A percentile compares a stretch with the other conserved stretches of the same genome.
phyloP scores from a whole-genome alignment of 352 stramenopile species.

The Phytophthora ramorum region DNA sequence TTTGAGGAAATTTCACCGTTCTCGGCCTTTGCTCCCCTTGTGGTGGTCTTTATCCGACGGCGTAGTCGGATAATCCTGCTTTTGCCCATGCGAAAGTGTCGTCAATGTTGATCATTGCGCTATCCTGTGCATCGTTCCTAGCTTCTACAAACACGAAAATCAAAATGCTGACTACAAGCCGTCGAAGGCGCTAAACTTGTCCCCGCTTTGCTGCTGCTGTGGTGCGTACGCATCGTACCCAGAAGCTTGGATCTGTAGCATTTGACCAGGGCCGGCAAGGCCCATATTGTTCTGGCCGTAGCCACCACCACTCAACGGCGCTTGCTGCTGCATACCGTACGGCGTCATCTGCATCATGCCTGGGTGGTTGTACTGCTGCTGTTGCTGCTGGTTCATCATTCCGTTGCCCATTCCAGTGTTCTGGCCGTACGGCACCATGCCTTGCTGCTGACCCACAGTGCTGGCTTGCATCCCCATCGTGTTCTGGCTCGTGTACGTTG shows the following conservation, averaged over 20 bases:
- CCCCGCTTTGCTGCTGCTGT: constrained; percentile 50
- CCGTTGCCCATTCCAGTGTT: constrained; percentile 41
- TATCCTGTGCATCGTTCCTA: constrained; percentile 22
- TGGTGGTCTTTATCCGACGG: neutral
- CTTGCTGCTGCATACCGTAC: constrained; percentile 71
- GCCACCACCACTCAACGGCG: constrained; percentile 49
- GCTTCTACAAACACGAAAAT: constrained; percentile 45
- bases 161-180: constrained; percentile 53
- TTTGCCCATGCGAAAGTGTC: neutral
- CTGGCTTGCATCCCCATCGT: constrained; percentile 39
- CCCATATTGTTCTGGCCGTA: constrained; percentile 50
- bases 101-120: neutral
- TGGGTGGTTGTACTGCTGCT: constrained; percentile 47
- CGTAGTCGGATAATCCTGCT: neutral
- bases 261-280: constrained; percentile 61
- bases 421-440: constrained; percentile 40
- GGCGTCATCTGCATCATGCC: constrained; percentile 82
- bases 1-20: constrained; percentile 39
- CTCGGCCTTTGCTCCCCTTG: no score
- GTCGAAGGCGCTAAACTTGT: constrained; percentile 87
- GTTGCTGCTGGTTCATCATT: constrained; percentile 45
- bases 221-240: constrained; percentile 59
- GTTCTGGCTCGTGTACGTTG: constrained; percentile 53
- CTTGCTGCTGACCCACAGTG: constrained; percentile 36
- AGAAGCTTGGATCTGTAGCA: constrained; percentile 77